Conservation (phyloP, 768 basidiomycete species). For the Chlorophyllum brunneum region DNA sequence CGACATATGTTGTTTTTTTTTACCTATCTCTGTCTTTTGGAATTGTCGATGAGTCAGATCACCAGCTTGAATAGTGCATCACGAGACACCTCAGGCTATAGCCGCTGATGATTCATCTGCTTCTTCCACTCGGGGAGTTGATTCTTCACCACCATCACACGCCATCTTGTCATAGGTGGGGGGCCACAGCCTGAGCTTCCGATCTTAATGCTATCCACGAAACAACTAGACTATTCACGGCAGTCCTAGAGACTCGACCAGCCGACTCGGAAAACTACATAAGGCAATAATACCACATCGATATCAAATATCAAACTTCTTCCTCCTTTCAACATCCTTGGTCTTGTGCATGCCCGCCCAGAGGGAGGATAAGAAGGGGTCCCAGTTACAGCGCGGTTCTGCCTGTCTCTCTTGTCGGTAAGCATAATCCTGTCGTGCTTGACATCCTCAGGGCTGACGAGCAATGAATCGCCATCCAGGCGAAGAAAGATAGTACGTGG, state of each 20-base stretch:
- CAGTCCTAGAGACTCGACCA: slow-evolving; percentile 7
- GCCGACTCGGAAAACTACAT: slow-evolving; percentile 1
- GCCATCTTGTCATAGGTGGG: neutral
- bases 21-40: no score
- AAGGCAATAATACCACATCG: neutral
- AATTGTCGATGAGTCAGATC: no score
- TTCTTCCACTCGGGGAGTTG: neutral
- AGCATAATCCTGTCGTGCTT: slow-evolving; percentile 16
- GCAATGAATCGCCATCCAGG: slow-evolving; percentile 20
- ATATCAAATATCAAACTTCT: neutral
- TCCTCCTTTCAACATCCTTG: neutral
- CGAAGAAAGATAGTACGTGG: slow-evolving; percentile 40
- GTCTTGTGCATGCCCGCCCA: slow-evolving; percentile 11
- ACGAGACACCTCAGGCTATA: no score
- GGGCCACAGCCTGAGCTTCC: neutral
- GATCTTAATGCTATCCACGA: neutral
- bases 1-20: no score
- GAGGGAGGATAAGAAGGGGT: slow-evolving; percentile 11
- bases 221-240: neutral
- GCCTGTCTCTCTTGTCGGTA: slow-evolving; percentile 44
- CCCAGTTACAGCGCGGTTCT: slow-evolving; percentile 33
- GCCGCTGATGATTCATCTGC: slow-evolving; percentile 4
- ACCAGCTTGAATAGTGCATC: no score
- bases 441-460: neutral
- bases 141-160: neutral